Conservation (phyloP, 2,329 filamentous ascomycete genomes). For the Fusarium sulawesiense region DNA sequence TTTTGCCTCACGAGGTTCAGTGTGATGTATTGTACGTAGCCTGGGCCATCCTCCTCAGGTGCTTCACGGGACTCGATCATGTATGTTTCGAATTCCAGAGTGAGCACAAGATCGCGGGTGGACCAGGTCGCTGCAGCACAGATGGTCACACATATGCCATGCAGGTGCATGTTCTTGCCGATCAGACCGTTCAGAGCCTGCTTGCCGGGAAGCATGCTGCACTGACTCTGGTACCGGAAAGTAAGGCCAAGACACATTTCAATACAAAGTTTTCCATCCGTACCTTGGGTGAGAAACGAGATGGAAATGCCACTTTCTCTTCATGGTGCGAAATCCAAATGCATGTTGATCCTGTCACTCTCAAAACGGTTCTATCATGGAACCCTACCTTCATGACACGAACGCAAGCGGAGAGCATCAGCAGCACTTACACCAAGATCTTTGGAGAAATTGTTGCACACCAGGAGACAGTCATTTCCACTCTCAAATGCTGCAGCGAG, state of each 20-base stretch:
- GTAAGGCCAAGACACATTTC: slow-evolving; percentile 50
- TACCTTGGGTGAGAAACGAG: slow-evolving; percentile 42
- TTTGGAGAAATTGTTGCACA: slow-evolving; percentile 56
- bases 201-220: background rate
- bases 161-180: slow-evolving; percentile 8
- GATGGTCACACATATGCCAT: background rate
- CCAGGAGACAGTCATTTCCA: slow-evolving; percentile 54
- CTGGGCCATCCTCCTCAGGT: slow-evolving; percentile 35
- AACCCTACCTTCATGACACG: slow-evolving; percentile 55
- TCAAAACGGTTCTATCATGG: slow-evolving; percentile 46
- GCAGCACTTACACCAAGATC: slow-evolving; percentile 62
- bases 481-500: slow-evolving; percentile 62
- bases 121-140: background rate
- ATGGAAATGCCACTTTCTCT: background rate
- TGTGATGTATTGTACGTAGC: slow-evolving; percentile 22
- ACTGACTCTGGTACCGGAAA: background rate
- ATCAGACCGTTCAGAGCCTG: slow-evolving; percentile 6
- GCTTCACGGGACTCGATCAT: slow-evolving; percentile 39
- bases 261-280: slow-evolving; percentile 57
- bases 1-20: background rate
- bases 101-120: slow-evolving; percentile 3
- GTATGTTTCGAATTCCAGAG: slow-evolving; percentile 35
- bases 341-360: slow-evolving; percentile 29
- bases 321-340: slow-evolving; percentile 37
- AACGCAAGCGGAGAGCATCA: slow-evolving; percentile 58